These are phyloP conservation scores for Ceratobasidium sp. DNA, from an alignment of 1,284 basidiomycete species.

Conservation along the genomic window DNA sequence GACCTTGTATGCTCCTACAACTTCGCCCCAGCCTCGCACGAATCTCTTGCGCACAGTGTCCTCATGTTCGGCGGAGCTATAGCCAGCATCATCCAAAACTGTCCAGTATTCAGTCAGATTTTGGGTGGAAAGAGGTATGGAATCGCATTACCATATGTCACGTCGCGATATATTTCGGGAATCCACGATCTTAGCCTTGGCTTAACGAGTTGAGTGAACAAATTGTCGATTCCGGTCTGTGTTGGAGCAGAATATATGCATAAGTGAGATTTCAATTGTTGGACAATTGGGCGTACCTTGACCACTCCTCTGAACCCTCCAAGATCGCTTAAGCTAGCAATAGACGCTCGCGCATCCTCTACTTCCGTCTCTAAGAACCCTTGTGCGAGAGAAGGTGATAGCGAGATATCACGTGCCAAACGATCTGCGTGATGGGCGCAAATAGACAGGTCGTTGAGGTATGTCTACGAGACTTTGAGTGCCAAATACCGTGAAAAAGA, in stretches of 20 bases:
- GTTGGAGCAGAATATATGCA: constrained; percentile 27
- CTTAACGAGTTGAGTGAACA: constrained; percentile 93
- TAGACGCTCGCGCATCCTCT: constrained; percentile 54
- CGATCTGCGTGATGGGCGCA: constrained; percentile 77
- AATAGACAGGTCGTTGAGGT: constrained; percentile 69
- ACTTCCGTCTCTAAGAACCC: constrained; percentile 78
- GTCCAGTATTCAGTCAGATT: not conserved
- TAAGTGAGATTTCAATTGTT: constrained; percentile 46
- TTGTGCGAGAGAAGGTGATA: constrained; percentile 71
- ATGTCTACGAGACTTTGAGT: constrained; percentile 77
- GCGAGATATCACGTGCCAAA: constrained; percentile 77
- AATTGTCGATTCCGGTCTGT: constrained; percentile 89
- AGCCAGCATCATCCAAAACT: constrained; percentile 88
- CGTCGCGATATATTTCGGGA: constrained; percentile 89
- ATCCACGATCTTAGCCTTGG: constrained; percentile 88
- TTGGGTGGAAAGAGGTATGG: not conserved
- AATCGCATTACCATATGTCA: constrained; percentile 70
- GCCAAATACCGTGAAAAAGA: constrained; percentile 26
- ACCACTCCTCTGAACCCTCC: constrained; percentile 40
- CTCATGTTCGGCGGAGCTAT: constrained; percentile 85
- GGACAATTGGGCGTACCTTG: constrained; percentile 47
- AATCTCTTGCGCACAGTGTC: constrained; percentile 92
- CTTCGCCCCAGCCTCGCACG: constrained; percentile 84
- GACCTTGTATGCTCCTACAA: constrained; percentile 90
- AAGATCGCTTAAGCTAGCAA: constrained; percentile 24